Base-by-base conservation (phyloP, 306 rosid species). In the Astragalus membranaceus region DNA sequence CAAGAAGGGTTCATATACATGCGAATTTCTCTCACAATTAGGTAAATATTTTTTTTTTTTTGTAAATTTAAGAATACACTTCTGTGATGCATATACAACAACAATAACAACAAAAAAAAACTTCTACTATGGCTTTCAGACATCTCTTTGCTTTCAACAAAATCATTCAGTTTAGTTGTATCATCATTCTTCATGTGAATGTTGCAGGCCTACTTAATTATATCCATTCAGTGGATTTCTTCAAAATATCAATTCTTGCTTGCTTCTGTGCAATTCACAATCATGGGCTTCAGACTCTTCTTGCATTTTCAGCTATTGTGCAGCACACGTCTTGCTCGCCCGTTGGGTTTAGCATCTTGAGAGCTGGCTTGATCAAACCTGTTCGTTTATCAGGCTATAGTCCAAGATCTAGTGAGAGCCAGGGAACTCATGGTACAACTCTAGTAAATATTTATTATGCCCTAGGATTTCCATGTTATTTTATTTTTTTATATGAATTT, bases 231-330 rank as follows among this genome's bases (percentile, higher is more conserved):
- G 80, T 84, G 83, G 88, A 88, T 67, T 86, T 89, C 79, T 80
- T 88, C 84, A 83, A 88, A 82, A 82, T 92, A 77, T 85, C 91
- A 2, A 43, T 85, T 75, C 92, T 92, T 54, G 88, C 89, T 60
- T 89, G 92, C 89, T 88, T 89, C 81, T 89, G 98, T 85, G 90
- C 98, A 46, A 82, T 92, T 82, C 95, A 92, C 75, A 88, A 83
- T 75, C 89, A 89, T 74, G 98, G 98, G 17, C 85, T 80, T 57
- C 89, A 85, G 73, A 83, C 88, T 84, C 89, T 89, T 60, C 81
- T 88, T 88, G 82, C 85, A 29, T 88, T 89, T 84, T 88, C 92
- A 23, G 91, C 95, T 55, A 83, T 92, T 79, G 92, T 92, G 69
- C 89, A 64, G 79, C 89, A 83, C 42, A 85, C 89, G 12, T 86